Evolutionary conservation across 164 flowering plant species (phyloP).

Genomic region (Liquidambar formosana): DNA sequence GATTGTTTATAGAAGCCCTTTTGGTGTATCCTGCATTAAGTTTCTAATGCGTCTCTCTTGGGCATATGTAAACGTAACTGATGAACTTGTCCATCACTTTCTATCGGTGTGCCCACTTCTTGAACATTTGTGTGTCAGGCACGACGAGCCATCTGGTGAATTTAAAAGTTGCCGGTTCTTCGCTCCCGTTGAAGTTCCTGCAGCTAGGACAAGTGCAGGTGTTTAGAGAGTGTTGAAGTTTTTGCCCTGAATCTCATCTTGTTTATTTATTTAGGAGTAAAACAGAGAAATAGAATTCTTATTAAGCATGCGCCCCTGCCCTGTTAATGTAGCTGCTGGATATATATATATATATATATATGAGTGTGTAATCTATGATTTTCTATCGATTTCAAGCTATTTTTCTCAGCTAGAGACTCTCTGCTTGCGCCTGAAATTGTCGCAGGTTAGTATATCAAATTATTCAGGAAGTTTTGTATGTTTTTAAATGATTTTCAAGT

Average conservation of each 20-base stretch:
- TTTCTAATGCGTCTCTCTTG: no score
- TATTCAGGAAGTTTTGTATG: no score
- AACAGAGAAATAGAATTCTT: background rate
- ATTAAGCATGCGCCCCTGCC: background rate
- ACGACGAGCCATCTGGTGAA: no score
- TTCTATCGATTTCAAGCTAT: background rate
- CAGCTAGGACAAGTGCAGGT: background rate
- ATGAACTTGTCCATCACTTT: no score
- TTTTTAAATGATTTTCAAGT: background rate
- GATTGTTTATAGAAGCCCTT: no score
- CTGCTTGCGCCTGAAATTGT: background rate
- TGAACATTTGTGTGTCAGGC: no score
- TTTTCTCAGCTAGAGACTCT: slow-evolving; percentile 1
- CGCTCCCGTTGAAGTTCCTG: background rate
- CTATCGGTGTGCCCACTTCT: no score
- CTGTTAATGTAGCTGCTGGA: background rate
- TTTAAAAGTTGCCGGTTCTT: background rate
- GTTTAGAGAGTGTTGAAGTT: background rate
- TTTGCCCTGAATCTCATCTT: background rate
- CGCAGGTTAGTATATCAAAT: background rate
- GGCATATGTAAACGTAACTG: no score
- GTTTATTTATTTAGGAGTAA: background rate
- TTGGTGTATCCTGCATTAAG: no score
- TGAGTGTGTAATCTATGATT: background rate
- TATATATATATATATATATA: no score